Evolutionary conservation across 2,329 filamentous ascomycete genomes (phyloP).

Genomic region (Neopestalotiopsis rosae): DNA sequence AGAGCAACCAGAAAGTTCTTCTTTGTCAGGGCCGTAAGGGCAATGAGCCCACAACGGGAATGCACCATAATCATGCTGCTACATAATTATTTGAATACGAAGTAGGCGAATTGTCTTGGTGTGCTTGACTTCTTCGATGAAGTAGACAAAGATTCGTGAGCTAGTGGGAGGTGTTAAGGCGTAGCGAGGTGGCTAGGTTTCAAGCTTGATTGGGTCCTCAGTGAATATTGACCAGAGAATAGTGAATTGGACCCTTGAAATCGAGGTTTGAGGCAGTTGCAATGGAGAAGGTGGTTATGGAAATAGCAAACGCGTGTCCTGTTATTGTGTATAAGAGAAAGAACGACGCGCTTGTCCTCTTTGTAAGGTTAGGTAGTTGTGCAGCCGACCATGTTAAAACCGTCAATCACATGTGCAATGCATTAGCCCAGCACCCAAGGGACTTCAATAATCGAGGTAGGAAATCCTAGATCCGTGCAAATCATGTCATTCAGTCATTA

Average conservation of each 20-base stretch:
- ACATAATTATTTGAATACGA: slow-evolving; percentile 3
- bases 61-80: slow-evolving; percentile 16
- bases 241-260: too few relatives aligned
- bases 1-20: slow-evolving; percentile 10
- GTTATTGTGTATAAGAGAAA: not conserved
- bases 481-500: not conserved
- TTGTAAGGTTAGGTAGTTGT: not conserved
- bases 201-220: too few relatives aligned
- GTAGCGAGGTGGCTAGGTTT: not conserved
- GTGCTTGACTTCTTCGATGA: not conserved
- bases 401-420: too few relatives aligned
- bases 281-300: not conserved
- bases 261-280: too few relatives aligned
- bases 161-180: not conserved
- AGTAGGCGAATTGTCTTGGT: not conserved
- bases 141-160: not conserved
- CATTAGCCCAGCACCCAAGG: too few relatives aligned
- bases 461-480: too few relatives aligned
- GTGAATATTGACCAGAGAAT: too few relatives aligned
- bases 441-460: too few relatives aligned
- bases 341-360: not conserved
- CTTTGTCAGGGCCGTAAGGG: slow-evolving; percentile 7
- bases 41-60: slow-evolving; percentile 5
- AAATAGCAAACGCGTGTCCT: not conserved
- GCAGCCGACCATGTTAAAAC: not conserved